phyloP scores from a whole-genome alignment of 1,284 basidiomycete genomes.

The Ganoderma leucocontextum region DNA sequence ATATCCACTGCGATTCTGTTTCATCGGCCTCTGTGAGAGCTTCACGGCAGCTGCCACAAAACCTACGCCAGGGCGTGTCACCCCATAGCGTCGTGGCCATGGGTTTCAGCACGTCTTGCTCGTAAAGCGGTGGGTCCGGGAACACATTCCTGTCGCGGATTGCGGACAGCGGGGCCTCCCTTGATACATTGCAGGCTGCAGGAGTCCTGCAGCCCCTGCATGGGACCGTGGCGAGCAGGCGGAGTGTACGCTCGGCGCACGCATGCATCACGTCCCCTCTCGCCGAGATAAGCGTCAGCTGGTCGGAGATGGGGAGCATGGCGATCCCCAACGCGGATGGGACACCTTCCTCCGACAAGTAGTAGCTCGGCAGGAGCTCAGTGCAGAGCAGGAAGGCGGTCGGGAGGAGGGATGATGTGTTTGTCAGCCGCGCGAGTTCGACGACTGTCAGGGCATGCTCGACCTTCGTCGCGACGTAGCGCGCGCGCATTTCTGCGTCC shows the following conservation, averaged over 20 bases:
- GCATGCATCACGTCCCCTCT: background rate
- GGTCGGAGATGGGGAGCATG: background rate
- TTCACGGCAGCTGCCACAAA: background rate
- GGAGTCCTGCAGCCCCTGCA: background rate
- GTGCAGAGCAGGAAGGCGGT: conserved; percentile 5
- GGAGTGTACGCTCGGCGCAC: background rate
- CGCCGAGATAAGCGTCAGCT: background rate
- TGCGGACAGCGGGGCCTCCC: background rate
- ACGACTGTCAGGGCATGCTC: background rate
- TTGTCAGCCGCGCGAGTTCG: conserved; percentile 10
- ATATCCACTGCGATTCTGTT: background rate
- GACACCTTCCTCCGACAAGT: background rate
- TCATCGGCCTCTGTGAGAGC: background rate
- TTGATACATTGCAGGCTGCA: background rate
- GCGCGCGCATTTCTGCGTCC: background rate
- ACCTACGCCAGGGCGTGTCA: background rate
- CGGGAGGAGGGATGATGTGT: conserved; percentile 10
- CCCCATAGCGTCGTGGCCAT: background rate
- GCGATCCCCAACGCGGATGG: background rate
- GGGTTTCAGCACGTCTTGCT: background rate
- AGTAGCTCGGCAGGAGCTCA: background rate
- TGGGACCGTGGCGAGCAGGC: background rate
- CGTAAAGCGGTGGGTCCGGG: background rate
- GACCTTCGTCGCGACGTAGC: background rate
- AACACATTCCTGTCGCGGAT: background rate